Base-by-base conservation (phyloP, 2,329 filamentous ascomycete genomes). In the Rhinocladiella similis region DNA sequence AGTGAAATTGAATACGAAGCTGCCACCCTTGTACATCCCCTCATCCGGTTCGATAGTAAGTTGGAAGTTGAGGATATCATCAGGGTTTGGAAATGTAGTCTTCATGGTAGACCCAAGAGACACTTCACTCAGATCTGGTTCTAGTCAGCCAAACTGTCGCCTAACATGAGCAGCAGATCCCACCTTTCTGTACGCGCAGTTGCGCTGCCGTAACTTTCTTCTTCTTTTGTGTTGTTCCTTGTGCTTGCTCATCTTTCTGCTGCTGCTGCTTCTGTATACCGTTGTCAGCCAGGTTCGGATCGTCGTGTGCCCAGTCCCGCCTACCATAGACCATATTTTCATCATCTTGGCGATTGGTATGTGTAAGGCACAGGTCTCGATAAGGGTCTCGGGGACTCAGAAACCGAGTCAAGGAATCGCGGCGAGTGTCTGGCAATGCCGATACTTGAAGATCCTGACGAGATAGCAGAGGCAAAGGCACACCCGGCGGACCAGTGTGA, bases 321-420 rank as follows among this genome's bases (percentile, higher is more conserved):
- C 50, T 80, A 95, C 91, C 93, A 97, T 96, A 69, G 91, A 96
- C 94, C 93, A 97, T 81, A 97, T 97, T 80, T 97, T 97, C 82
- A 97, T 83, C 94, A 97, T 97, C 71, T 80, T 92, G 78, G 64
- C 68, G 63, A 60, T 57, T 19, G 43, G 14, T 29, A 19, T 33
- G 38, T 9, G 6, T 3, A 12, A 9, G 29, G 29, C 29, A 33
- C 6, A 33, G 29, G 29, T 33, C 29, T 33, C 10, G 10, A 53
- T 50, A 53, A 55, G 41, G 41, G 25, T n/a, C 38, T 29, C 49
- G 36, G 29, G 27, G 36, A 14, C 25, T 19, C 36, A 29, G 14
- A 39, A 19, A 19, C 19, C 14, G 22, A 19, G 20, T 10, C 16
- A 38, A 18, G 33, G 20, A 5, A 33, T 47, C 6, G 22, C 22